These are phyloP conservation scores for Cytospora mali DNA, from an alignment of 2,329 filamentous ascomycete species.

Conservation along the genomic window DNA sequence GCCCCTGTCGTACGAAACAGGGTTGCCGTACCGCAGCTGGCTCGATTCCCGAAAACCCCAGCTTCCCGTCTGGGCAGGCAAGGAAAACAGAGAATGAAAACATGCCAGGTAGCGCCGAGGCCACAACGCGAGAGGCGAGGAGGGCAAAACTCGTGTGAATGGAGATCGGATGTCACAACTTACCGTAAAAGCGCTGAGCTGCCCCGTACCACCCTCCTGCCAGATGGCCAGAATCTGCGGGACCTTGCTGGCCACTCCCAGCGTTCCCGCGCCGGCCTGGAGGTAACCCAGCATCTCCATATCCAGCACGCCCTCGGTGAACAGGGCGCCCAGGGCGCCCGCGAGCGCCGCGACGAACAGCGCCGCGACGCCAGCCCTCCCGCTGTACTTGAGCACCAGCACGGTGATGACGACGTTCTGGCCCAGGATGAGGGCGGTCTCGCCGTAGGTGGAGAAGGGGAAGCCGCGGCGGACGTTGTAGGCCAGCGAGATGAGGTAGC, in stretches of 20 bases:
- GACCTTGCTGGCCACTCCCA: conserved; percentile 88
- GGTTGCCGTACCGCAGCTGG: background rate
- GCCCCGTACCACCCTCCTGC: conserved; percentile 84
- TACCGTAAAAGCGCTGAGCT: conserved; percentile 95
- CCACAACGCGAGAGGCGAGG: too few relatives aligned
- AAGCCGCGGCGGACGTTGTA: conserved; percentile 92
- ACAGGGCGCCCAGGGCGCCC: conserved; percentile 68
- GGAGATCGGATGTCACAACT: conserved; percentile 41
- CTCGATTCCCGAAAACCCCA: background rate
- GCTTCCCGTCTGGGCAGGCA: background rate
- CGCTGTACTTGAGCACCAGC: conserved; percentile 82
- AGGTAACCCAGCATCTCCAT: conserved; percentile 70
- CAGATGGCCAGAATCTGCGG: conserved; percentile 91
- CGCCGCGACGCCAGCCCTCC: conserved; percentile 67
- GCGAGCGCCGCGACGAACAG: conserved; percentile 79
- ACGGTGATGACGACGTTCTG: conserved; percentile 92
- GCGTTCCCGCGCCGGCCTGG: conserved; percentile 79
- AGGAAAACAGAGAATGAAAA: background rate
- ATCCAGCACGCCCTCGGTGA: conserved; percentile 66
- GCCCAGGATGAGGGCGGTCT: conserved; percentile 86
- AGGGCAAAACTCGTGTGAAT: background rate
- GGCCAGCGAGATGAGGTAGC: conserved; percentile 85
- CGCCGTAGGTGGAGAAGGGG: conserved; percentile 95
- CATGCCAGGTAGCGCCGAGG: too few relatives aligned
- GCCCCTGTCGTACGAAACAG: background rate